phyloP scores from a whole-genome alignment of 2,329 filamentous ascomycete genomes.

The Neonectria faginata region DNA sequence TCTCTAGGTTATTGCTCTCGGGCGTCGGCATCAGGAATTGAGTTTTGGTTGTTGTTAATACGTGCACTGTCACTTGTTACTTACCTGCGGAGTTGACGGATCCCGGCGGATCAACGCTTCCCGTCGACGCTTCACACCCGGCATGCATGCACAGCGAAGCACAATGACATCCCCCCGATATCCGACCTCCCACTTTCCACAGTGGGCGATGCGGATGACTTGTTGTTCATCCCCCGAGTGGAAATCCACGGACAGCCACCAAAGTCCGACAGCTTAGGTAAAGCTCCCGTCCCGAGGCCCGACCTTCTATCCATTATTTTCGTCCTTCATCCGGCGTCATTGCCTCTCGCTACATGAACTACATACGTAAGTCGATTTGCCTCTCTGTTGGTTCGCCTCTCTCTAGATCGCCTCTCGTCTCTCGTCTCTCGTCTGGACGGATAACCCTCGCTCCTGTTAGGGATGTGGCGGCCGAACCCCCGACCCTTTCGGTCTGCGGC shows the following conservation, averaged over 20 bases:
- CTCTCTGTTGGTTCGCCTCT: background rate
- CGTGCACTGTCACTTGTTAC: background rate
- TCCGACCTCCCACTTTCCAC: background rate
- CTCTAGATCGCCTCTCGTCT: constrained; percentile 1
- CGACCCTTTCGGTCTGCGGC: background rate
- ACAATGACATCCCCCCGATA: background rate
- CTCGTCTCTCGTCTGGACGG: background rate
- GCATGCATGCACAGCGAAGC: background rate
- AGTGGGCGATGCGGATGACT: background rate
- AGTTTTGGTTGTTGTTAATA: background rate
- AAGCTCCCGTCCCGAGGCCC: background rate
- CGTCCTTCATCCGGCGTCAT: background rate
- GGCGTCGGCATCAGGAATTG: background rate
- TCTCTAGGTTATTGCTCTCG: background rate
- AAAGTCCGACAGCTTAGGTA: constrained; percentile 1
- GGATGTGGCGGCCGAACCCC: constrained; percentile 1
- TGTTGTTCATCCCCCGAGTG: background rate
- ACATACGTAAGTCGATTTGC: background rate
- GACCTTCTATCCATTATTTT: background rate
- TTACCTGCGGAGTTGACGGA: background rate
- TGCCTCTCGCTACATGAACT: background rate
- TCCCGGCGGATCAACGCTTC: background rate
- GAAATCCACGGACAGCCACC: background rate
- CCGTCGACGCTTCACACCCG: background rate
- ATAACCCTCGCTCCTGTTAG: background rate